These are phyloP conservation scores for Scedosporium boydii DNA, from an alignment of 2,329 filamentous ascomycete genomes.

Conservation along the genomic window DNA sequence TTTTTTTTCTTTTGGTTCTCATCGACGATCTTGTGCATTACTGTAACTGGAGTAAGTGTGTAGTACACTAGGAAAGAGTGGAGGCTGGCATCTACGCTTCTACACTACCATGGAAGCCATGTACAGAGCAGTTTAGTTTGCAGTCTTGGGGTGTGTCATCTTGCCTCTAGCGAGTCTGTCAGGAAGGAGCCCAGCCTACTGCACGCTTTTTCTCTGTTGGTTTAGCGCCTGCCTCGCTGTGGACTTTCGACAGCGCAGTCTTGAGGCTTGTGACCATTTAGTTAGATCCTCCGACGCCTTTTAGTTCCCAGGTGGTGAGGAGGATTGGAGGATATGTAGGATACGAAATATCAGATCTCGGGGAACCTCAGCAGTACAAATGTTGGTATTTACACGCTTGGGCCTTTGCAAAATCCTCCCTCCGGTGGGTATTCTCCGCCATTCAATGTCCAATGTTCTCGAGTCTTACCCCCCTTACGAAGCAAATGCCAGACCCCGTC, in stretches of 20 bases:
- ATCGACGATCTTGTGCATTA: not conserved
- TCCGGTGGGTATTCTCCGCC: not conserved
- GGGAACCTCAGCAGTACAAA: not conserved
- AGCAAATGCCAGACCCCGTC: not conserved
- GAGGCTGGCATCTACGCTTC: no score
- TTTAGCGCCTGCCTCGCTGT: not conserved
- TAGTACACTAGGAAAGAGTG: not conserved
- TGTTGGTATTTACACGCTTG: not conserved
- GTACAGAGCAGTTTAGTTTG: no score
- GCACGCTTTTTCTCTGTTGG: not conserved
- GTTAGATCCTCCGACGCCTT: no score
- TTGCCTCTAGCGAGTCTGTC: no score
- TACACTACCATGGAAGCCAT: no score
- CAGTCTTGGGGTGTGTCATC: no score
- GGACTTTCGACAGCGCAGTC: not conserved
- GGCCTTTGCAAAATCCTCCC: not conserved
- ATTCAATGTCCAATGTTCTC: not conserved
- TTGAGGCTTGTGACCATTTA: not conserved
- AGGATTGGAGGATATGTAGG: no score
- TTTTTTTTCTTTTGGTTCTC: not conserved
- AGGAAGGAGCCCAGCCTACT: no score
- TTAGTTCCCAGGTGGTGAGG: no score
- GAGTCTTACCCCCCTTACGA: not conserved
- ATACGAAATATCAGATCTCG: no score
- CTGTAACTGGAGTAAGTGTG: not conserved